Conservation (phyloP, 2,329 filamentous ascomycete genomes). For the Apiospora saccharicola region DNA sequence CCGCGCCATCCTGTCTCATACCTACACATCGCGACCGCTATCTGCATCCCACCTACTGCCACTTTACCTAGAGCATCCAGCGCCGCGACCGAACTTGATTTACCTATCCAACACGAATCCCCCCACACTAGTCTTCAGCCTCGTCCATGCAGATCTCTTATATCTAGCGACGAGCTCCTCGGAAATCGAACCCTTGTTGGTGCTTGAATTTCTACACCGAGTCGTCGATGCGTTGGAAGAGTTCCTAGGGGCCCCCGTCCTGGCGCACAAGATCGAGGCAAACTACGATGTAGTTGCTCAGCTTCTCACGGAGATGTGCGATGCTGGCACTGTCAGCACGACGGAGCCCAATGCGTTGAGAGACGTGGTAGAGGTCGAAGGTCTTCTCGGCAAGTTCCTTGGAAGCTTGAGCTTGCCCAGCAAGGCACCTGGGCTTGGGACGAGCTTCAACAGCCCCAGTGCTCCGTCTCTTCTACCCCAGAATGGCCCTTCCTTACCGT, state of each 20-base stretch:
- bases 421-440: slow-evolving; percentile 51
- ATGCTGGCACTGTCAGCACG: slow-evolving; percentile 86
- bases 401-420: slow-evolving; percentile 84
- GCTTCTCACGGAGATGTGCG: slow-evolving; percentile 93
- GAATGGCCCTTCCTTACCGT: slow-evolving; percentile 72
- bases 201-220: slow-evolving; percentile 93
- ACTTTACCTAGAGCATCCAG: slow-evolving; percentile 83
- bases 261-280: slow-evolving; percentile 85
- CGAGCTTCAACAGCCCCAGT: slow-evolving; percentile 48
- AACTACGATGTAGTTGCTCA: slow-evolving; percentile 96
- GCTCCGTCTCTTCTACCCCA: slow-evolving; percentile 51
- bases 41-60: slow-evolving; percentile 79
- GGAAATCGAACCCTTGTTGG: slow-evolving; percentile 87
- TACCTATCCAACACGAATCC: slow-evolving; percentile 85
- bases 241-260: slow-evolving; percentile 86
- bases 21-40: slow-evolving; percentile 83
- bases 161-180: slow-evolving; percentile 85
- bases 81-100: slow-evolving; percentile 84
- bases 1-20: slow-evolving; percentile 85
- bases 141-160: slow-evolving; percentile 85
- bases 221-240: slow-evolving; percentile 93
- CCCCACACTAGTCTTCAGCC: slow-evolving; percentile 86
- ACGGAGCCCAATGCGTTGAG: slow-evolving; percentile 93
- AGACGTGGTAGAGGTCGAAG: slow-evolving; percentile 91
- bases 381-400: slow-evolving; percentile 86